Base-by-base conservation (phyloP, 2,329 filamentous ascomycete genomes). In the Monosporascus sp. region DNA sequence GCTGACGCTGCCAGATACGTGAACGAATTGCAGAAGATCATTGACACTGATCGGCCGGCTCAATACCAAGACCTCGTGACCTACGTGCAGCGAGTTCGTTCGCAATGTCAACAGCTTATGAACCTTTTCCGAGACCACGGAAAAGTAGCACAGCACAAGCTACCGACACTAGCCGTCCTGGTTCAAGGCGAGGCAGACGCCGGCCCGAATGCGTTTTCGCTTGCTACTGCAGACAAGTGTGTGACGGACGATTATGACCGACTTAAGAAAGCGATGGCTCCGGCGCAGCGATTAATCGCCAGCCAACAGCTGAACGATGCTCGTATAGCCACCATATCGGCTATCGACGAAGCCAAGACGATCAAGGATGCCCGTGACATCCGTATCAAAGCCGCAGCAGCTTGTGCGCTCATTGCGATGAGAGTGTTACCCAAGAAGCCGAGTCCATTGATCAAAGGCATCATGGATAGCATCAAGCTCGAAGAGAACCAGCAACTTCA, bases 391-490 rank as follows among this genome's bases (percentile, higher is more conserved):
- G 90, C 94, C 17, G 88, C 90, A 6, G 89, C 91, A 20, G 90
- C 93, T 11, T 90, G 89, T 58, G 92, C 92, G 11, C 74, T 97
- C 52, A 88, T 99, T 48, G 88, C 91, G n/a, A 85, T 97, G 73
- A 84, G 85, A 53, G 80, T 88, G 31, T 80, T 97, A 9, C 93
- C 95, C 0, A 97, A 96, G 81, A 97, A 96, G 68, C 91, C 93
- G 9, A 91, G 90, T 56, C 83, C 87, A 18, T 84, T 96, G 14
- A 99, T 99, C 73, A 97, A 96, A 72, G 90, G 86, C 2, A 89
- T 99, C 71, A 99, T 99, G 94, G 94, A 99, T 69, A 97, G 93
- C 64, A 83, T 99, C 65, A 99, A 97, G 72, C 86, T 85, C 38
- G 95, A 99, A 67, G 94, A 97, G 63, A 97, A 95, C 64, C 72